These are phyloP conservation scores for Albatrellus ellisii DNA, from an alignment of 768 basidiomycete species.

Conservation along the genomic window DNA sequence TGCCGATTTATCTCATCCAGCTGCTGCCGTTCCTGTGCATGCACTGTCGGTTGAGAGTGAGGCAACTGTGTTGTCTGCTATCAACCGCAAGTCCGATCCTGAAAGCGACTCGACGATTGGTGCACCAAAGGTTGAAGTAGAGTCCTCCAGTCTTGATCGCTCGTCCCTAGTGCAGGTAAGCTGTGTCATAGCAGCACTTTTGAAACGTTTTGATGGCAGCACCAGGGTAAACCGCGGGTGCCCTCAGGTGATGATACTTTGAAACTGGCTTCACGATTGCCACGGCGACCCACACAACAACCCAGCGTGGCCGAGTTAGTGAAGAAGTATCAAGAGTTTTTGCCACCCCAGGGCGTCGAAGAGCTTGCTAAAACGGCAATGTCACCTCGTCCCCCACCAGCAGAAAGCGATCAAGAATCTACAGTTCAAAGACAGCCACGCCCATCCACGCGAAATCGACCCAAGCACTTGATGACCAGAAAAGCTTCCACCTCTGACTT, in stretches of 20 bases:
- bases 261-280: constrained; percentile 40
- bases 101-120: constrained; percentile 85
- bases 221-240: too few relatives aligned
- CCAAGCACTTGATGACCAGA: constrained; percentile 34
- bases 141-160: background rate
- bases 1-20: background rate
- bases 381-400: constrained; percentile 35
- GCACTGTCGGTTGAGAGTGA: background rate
- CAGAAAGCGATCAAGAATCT: constrained; percentile 71
- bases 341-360: constrained; percentile 60
- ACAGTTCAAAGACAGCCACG: constrained; percentile 23
- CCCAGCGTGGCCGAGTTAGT: constrained; percentile 79
- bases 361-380: constrained; percentile 63
- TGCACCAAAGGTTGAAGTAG: constrained; percentile 22
- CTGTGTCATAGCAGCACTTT: too few relatives aligned
- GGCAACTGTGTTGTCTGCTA: constrained; percentile 3
- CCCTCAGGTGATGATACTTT: too few relatives aligned
- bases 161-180: constrained; percentile 13
- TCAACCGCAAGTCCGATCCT: constrained; percentile 36
- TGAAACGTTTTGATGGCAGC: too few relatives aligned
- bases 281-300: constrained; percentile 40
- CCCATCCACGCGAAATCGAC: constrained; percentile 30
- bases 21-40: background rate
- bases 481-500: constrained; percentile 71
- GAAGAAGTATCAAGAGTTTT: constrained; percentile 64